Evolutionary conservation across 139 green algal genomes (phyloP), one percentile per base, ranked within the genome.

Genomic region (Trebouxia sp.): DNA sequence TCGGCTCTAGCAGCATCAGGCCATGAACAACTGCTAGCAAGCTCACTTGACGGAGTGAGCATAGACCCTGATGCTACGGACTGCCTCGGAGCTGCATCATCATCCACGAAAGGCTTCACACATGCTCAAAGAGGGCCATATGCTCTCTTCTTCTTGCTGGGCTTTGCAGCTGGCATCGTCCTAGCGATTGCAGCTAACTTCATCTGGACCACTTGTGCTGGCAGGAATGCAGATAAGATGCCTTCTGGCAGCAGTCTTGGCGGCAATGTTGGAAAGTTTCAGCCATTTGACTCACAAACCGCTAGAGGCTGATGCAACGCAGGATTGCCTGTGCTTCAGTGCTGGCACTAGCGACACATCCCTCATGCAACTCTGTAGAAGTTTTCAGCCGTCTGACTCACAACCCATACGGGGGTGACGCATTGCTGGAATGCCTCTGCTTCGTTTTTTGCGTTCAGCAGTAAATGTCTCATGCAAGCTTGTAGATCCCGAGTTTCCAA

Each of bases 31-130:
- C 55, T 65, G 6, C 55, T 65, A 26, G 55, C 55, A 35, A 15
- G 26, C 24, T 65, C 55, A 14, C 26, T 65, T 5, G 55, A 65
- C n/a, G 55, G 55, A 24, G 55, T 65, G 0, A 65, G 26, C 22
- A 65, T 38, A 65, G 55, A 65, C n/a, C 55, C 55, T 65, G 55
- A 65, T 65, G 55, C 55, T 65, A 5, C 35, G 6, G 55, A 65
- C 24, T 65, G 55, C 55, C 55, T 65, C 22, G n/a, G 11, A 37
- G 55, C 55, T 35, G 55, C 55, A 65, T 20, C 55, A 65, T 65
- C 55, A 65, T 65, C 55, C 6, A 30, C 11, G 17, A 65, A 65
- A 10, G 55, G 55, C 26, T 65, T 65, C n/a, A 14, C 55, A 65
- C 24, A 37, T 65, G 55, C 55, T 35, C 55, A 65, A 65, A 26